These are phyloP conservation scores for Verbascum thapsus DNA, from an alignment of 257 asterid species.

Conservation along the genomic window DNA sequence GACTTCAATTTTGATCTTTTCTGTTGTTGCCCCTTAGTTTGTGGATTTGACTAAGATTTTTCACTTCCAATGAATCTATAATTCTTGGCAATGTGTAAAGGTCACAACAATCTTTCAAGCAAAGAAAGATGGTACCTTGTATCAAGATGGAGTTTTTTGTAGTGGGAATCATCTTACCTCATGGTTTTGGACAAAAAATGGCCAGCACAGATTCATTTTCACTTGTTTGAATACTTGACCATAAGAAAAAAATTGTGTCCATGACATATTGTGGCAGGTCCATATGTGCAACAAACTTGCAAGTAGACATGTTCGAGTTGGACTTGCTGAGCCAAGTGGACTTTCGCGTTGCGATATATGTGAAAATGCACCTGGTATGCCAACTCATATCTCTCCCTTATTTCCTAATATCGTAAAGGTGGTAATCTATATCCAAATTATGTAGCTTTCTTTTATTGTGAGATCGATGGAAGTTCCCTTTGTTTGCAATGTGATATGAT, in stretches of 20 bases:
- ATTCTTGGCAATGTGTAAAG: not conserved
- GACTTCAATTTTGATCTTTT: too few species aligned
- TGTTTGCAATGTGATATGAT: conserved; percentile 92
- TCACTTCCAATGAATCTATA: not conserved
- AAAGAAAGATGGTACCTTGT: not conserved
- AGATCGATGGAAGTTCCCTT: conserved; percentile 91
- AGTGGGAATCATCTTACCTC: conserved; percentile 6
- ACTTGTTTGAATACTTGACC: conserved; percentile 4
- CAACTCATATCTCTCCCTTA: conserved; percentile 31
- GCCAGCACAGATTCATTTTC: not conserved
- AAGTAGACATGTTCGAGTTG: conserved; percentile 86
- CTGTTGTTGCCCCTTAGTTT: not conserved
- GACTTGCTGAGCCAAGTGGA: conserved; percentile 83
- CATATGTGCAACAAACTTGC: conserved; percentile 98
- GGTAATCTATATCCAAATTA: conserved; percentile 23
- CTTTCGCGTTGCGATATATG: conserved; percentile 90
- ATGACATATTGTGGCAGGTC: conserved; percentile 49
- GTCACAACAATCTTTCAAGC: not conserved
- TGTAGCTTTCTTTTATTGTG: conserved; percentile 97
- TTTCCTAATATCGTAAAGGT: conserved; percentile 24
- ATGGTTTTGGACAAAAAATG: not conserved
- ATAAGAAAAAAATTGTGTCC: not conserved
- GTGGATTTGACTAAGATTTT: not conserved
- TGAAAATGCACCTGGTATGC: conserved; percentile 86
- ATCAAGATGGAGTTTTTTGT: not conserved